These are phyloP conservation scores for Scleroderma citrinum DNA, from an alignment of 768 basidiomycete genomes.

Conservation along the genomic window DNA sequence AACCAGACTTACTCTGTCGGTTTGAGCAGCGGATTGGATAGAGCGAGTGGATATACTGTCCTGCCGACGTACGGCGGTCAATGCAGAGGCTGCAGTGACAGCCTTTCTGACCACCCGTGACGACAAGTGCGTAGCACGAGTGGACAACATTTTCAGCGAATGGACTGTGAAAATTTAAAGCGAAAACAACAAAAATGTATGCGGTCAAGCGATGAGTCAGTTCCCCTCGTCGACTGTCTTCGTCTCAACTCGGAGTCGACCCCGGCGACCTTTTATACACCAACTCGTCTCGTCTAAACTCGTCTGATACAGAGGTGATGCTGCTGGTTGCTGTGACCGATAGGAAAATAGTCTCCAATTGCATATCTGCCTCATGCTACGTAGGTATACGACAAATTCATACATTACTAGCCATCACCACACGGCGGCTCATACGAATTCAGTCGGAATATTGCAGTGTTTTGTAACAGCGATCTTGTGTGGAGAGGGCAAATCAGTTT, in stretches of 20 bases:
- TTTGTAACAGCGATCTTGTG: too few species aligned
- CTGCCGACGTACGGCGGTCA: slow-evolving; percentile 35
- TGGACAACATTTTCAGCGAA: slow-evolving; percentile 24
- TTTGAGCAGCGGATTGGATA: slow-evolving; percentile 63
- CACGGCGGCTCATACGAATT: too few species aligned
- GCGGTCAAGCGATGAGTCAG: neutral
- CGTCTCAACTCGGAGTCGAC: too few species aligned
- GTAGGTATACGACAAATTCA: too few species aligned
- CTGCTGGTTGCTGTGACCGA: neutral
- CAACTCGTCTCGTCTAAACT: too few species aligned
- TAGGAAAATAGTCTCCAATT: neutral
- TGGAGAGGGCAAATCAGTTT: too few species aligned
- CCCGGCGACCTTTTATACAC: too few species aligned
- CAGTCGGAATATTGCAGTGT: too few species aligned
- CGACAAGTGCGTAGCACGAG: slow-evolving; percentile 18
- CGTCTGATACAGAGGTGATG: too few species aligned
- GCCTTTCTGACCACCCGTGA: slow-evolving; percentile 37
- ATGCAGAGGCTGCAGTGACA: slow-evolving; percentile 38
- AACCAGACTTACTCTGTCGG: slow-evolving; percentile 69
- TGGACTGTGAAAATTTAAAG: neutral
- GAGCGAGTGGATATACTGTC: slow-evolving; percentile 32
- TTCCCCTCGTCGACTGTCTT: too few species aligned
- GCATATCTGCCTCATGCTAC: neutral
- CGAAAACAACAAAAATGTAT: neutral
- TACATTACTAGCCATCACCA: too few species aligned